Evolutionary conservation across 2,329 filamentous ascomycete species (phyloP).

Genomic region (Talaromyces rugulosus): DNA sequence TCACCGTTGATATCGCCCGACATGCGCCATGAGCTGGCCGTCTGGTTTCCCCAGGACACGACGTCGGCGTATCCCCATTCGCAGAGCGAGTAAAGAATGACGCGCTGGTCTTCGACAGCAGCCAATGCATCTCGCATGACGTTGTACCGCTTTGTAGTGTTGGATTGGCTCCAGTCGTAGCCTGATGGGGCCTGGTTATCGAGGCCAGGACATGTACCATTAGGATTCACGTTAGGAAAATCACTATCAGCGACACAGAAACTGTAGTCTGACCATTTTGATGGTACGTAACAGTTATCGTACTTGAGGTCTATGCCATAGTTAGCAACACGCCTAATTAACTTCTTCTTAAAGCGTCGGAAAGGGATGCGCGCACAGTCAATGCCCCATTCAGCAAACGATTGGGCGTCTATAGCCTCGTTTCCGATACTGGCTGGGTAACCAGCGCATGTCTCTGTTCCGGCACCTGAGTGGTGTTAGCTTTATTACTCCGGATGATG

Average conservation of each 20-base stretch:
- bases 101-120: constrained; percentile 31
- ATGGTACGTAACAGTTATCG: constrained; percentile 51
- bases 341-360: too few relatives aligned
- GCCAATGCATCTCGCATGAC: constrained; percentile 52
- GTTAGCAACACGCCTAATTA: neutral
- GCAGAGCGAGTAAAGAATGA: constrained; percentile 52
- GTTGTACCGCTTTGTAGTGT: constrained; percentile 45
- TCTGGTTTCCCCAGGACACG: constrained; percentile 47
- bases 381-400: constrained; percentile 56
- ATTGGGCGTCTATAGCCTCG: constrained; percentile 55
- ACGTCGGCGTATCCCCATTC: constrained; percentile 52
- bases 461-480: constrained; percentile 21
- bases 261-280: constrained; percentile 37
- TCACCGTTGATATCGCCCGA: constrained; percentile 29
- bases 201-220: constrained; percentile 38
- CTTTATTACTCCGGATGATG: neutral
- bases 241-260: constrained; percentile 38
- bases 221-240: constrained; percentile 31
- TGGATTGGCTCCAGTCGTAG: constrained; percentile 50
- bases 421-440: constrained; percentile 56
- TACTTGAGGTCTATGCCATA: constrained; percentile 48
- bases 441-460: constrained; percentile 48
- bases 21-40: constrained; percentile 46
- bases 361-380: constrained; percentile 37
- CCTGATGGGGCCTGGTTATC: constrained; percentile 37